Conservation (phyloP, 164 flowering plant genomes). For the Magnolia changhungtana region DNA sequence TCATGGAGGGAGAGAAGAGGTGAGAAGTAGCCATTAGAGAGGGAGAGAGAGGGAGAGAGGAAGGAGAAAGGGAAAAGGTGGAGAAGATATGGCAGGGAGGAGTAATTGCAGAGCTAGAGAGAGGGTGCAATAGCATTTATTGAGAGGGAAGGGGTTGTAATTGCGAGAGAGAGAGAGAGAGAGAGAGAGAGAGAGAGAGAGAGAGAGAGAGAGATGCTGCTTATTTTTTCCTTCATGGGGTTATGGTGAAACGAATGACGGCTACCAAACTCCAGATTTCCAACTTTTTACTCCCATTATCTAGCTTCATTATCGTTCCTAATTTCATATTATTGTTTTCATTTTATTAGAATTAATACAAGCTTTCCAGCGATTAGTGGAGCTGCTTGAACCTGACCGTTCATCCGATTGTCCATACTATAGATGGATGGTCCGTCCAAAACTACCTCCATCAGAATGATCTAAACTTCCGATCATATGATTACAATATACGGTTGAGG, state of each 20-base stretch:
- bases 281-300: background rate
- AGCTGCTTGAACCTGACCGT: background rate
- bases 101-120: constrained; percentile 31
- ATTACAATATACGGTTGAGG: background rate
- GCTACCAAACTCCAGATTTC: constrained; percentile 36
- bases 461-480: background rate
- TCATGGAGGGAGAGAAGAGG: constrained; percentile 4
- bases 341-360: too few relatives aligned
- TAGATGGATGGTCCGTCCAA: too few relatives aligned
- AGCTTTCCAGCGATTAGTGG: background rate
- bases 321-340: too few relatives aligned
- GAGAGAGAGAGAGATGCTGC: background rate
- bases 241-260: constrained; percentile 40
- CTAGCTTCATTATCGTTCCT: background rate
- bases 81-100: constrained; percentile 28
- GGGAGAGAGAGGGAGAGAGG: background rate
- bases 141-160: constrained; percentile 27
- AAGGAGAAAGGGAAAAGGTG: constrained; percentile 16
- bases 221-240: constrained; percentile 20
- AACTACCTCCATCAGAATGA: background rate
- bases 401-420: background rate
- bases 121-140: constrained; percentile 36
- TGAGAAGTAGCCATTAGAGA: background rate
- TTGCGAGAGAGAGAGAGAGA: constrained; percentile 16
- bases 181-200: constrained; percentile 19